These are phyloP conservation scores for Coemansia umbellata DNA, from an alignment of 192 early-diverging fungal genomes.

Conservation along the genomic window DNA sequence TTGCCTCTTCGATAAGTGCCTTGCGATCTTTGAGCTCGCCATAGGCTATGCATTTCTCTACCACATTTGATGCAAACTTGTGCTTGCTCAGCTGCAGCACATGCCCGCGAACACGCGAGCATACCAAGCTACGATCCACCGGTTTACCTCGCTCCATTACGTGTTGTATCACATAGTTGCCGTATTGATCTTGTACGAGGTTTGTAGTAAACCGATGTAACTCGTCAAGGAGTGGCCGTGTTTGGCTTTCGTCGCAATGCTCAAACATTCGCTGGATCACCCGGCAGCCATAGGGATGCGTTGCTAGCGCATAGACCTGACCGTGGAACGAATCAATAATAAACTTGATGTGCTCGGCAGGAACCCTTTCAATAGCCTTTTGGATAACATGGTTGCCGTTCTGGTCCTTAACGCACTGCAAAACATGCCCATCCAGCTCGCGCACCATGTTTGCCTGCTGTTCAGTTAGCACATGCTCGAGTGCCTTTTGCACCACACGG, in stretches of 20 bases:
- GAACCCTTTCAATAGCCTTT: constrained; percentile 97
- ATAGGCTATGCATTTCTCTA: constrained; percentile 97
- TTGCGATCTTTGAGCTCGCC: constrained; percentile 84
- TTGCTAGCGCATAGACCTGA: constrained; percentile 92
- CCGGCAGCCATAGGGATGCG: constrained; percentile 97
- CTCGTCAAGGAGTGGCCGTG: constrained; percentile 84
- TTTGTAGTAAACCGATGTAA: constrained; percentile 87
- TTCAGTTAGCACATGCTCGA: constrained; percentile 88
- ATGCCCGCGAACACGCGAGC: constrained; percentile 87
- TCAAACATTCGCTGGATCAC: constrained; percentile 99
- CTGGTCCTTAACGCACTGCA: constrained; percentile 99
- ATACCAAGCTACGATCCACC: constrained; percentile 81
- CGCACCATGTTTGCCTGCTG: constrained; percentile 88
- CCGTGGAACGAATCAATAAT: constrained; percentile 98
- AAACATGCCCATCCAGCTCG: constrained; percentile 91
- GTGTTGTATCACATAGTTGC: constrained; percentile 99
- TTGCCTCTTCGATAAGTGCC: constrained; percentile 89
- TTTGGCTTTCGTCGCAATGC: constrained; percentile 89
- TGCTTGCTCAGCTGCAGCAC: constrained; percentile 93
- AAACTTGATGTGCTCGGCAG: constrained; percentile 88
- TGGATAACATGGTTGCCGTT: constrained; percentile 99
- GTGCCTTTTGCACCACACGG: constrained; percentile 96
- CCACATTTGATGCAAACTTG: constrained; percentile 99
- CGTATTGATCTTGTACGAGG: constrained; percentile 97
- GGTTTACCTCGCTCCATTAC: constrained; percentile 91